These are phyloP conservation scores for Macrophomina tecta DNA, from an alignment of 2,329 filamentous ascomycete species.

Conservation along the genomic window DNA sequence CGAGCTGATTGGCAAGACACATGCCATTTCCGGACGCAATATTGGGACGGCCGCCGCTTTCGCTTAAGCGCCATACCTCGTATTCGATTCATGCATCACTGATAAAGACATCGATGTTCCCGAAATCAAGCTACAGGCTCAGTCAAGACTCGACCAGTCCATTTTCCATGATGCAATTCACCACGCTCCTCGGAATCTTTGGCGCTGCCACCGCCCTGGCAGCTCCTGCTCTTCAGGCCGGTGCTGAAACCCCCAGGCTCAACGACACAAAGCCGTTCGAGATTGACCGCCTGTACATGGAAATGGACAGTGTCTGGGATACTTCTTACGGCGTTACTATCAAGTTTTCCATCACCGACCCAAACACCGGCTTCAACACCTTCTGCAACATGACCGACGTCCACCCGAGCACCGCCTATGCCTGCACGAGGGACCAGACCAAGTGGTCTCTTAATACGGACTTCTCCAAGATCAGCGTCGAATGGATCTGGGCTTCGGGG, in stretches of 20 bases:
- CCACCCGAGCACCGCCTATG: neutral
- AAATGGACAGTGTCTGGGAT: conserved; percentile 2
- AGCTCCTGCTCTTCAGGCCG: neutral
- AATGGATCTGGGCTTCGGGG: conserved; percentile 5
- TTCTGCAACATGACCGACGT: neutral
- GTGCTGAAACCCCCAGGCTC: neutral
- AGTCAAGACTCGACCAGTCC: neutral
- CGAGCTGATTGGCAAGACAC: conserved; percentile 1
- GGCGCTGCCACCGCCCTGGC: neutral
- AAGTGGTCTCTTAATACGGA: neutral
- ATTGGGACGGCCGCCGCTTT: neutral
- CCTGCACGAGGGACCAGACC: neutral
- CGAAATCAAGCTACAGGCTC: neutral
- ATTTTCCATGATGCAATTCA: neutral
- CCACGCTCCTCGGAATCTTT: neutral
- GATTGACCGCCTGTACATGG: neutral
- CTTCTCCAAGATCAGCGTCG: neutral
- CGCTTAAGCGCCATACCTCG: neutral
- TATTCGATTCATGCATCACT: neutral
- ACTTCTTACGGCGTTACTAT: neutral
- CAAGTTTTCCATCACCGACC: neutral
- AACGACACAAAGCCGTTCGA: conserved; percentile 5
- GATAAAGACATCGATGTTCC: neutral
- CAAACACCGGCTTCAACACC: neutral
- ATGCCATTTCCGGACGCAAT: neutral